These are phyloP conservation scores for Suillus subalutaceus DNA, from an alignment of 768 basidiomycete genomes.

Conservation along the genomic window DNA sequence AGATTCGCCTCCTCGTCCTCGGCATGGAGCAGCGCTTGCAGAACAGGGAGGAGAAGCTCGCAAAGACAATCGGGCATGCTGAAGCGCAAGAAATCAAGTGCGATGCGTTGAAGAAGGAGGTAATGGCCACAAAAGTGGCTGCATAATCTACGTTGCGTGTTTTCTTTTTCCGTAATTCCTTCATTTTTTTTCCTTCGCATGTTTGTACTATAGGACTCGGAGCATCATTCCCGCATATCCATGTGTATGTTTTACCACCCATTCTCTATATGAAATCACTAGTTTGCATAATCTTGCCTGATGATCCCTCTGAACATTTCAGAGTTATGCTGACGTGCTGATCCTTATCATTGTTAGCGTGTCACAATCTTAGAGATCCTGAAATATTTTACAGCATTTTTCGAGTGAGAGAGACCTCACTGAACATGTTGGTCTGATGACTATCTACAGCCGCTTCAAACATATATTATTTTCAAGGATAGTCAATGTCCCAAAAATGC, in stretches of 20 bases:
- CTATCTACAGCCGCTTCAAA: not conserved
- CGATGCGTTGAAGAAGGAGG: conserved; percentile 50
- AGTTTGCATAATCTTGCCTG: not conserved
- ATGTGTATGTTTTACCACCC: conserved; percentile 9
- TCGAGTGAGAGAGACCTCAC: not conserved
- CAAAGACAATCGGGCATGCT: conserved; percentile 61
- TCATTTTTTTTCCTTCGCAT: not conserved
- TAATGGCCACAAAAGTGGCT: conserved; percentile 26
- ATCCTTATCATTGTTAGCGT: not conserved
- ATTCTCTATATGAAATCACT: not conserved
- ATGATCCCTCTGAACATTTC: not conserved
- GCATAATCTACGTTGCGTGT: conserved; percentile 16
- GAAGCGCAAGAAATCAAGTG: conserved; percentile 59
- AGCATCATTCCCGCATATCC: conserved; percentile 6
- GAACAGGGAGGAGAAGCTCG: conserved; percentile 60
- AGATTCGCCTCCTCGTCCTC: conserved; percentile 65
- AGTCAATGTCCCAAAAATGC: not conserved
- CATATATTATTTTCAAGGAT: not conserved
- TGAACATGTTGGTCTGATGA: not conserved
- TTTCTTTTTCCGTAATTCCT: not conserved
- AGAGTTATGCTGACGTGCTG: not conserved
- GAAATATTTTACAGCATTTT: not conserved
- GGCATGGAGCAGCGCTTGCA: conserved; percentile 79
- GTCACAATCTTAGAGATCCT: not conserved
- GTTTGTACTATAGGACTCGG: conserved; percentile 2